A percentile compares a stretch with the other conserved stretches of the same genome.
phyloP scores from a whole-genome alignment of 2,329 filamentous ascomycete genomes.

The Fusarium sp. region DNA sequence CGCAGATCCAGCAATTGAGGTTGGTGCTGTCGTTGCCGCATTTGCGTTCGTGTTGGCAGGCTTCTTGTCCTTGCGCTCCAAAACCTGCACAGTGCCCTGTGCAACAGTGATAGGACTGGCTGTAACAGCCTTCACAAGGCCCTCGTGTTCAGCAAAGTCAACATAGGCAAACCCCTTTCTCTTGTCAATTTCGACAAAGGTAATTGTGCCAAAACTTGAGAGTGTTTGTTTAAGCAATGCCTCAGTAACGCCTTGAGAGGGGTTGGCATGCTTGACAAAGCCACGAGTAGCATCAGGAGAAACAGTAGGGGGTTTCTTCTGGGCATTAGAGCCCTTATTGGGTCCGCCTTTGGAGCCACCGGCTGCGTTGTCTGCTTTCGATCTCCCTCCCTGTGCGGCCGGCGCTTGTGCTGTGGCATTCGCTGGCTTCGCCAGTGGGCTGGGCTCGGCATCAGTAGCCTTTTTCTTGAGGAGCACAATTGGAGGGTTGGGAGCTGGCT shows the following conservation, averaged over 20 bases:
- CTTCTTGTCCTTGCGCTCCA: constrained; percentile 79
- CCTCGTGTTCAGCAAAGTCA: constrained; percentile 80
- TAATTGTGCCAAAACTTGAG: constrained; percentile 76
- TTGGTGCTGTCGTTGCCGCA: constrained; percentile 26
- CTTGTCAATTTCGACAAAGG: constrained; percentile 90
- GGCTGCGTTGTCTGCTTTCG: constrained; percentile 36
- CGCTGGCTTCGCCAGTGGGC: constrained; percentile 40
- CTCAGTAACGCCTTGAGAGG: constrained; percentile 92
- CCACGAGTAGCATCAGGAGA: constrained; percentile 68
- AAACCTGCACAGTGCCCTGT: constrained; percentile 85
- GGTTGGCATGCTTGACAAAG: constrained; percentile 85
- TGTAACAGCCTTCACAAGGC: constrained; percentile 80
- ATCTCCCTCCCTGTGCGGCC: constrained; percentile 46
- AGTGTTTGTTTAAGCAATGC: constrained; percentile 79
- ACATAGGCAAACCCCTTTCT: constrained; percentile 95
- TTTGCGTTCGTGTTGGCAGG: constrained; percentile 38
- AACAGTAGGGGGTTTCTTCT: constrained; percentile 49
- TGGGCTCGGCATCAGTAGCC: constrained; percentile 39
- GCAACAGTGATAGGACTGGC: constrained; percentile 85
- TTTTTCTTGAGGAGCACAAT: constrained; percentile 57
- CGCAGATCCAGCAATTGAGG: constrained; percentile 25
- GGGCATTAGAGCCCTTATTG: constrained; percentile 41
- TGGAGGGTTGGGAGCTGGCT: constrained; percentile 47
- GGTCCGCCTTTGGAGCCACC: constrained; percentile 32
- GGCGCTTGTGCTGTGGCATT: constrained; percentile 37